Evolutionary conservation across 371 early-diverging fungal species (phyloP).

Genomic region (Mycotypha africana): DNA sequence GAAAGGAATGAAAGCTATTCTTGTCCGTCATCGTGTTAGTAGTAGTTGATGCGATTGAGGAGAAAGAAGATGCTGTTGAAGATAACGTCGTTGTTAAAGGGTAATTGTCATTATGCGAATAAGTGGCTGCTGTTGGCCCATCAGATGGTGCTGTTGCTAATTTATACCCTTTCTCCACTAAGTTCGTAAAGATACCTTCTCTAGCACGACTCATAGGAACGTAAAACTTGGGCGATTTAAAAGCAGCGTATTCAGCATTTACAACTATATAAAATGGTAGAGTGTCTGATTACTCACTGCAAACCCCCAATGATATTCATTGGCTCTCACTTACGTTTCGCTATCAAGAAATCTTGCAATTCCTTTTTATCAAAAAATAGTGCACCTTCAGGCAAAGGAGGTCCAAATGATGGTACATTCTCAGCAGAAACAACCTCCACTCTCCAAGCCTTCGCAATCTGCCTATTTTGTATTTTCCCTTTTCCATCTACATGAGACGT

Average conservation of each 20-base stretch:
- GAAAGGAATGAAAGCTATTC: too few relatives aligned
- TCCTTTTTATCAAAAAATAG: constrained; percentile 48
- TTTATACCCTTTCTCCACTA: constrained; percentile 33
- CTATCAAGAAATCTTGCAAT: constrained; percentile 54
- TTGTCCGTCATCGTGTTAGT: too few relatives aligned
- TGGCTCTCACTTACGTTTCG: constrained; percentile 48
- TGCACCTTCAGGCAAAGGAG: constrained; percentile 55
- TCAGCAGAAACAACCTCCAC: constrained; percentile 57
- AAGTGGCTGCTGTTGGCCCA: too few relatives aligned
- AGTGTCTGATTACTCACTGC: too few relatives aligned
- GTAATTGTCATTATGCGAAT: too few relatives aligned
- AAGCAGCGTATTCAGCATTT: constrained; percentile 78
- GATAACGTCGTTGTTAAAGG: too few relatives aligned
- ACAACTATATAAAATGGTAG: constrained; percentile 50
- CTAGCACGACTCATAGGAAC: constrained; percentile 55
- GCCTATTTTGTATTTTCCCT: too few relatives aligned
- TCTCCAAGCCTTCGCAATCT: constrained; percentile 34
- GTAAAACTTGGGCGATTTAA: constrained; percentile 65
- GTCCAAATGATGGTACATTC: constrained; percentile 67
- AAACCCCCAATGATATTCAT: too few relatives aligned
- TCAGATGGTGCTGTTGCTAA: too few relatives aligned
- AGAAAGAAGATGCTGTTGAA: too few relatives aligned
- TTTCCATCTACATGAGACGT: constrained; percentile 1
- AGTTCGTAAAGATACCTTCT: constrained; percentile 45
- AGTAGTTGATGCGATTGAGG: too few relatives aligned